A percentile compares a stretch with the other conserved stretches of the same genome.
phyloP scores from a whole-genome alignment of 2,329 filamentous ascomycete genomes.

The Cladophialophora exuberans region DNA sequence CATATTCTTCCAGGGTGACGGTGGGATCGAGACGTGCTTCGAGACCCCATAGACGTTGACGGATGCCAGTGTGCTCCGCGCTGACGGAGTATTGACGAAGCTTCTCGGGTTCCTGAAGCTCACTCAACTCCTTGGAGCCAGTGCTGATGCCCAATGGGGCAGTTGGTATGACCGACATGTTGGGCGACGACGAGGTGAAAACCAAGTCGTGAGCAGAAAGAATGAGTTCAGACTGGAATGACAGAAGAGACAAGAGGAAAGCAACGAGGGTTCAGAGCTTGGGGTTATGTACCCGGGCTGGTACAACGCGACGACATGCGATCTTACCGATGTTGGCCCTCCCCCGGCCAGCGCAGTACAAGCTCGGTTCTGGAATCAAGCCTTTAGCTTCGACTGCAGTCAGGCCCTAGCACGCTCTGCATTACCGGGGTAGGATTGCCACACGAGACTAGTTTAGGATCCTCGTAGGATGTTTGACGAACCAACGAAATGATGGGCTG shows the following conservation, averaged over 20 bases:
- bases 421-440: neutral
- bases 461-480: neutral
- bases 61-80: neutral
- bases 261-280: neutral
- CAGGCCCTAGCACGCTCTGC: neutral
- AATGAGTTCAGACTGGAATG: neutral
- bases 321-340: neutral
- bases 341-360: neutral
- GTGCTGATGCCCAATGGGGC: constrained; percentile 6
- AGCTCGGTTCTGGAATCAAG: neutral
- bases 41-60: constrained; percentile 32
- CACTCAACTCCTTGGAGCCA: neutral
- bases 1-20: constrained; percentile 43
- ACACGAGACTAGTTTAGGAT: neutral
- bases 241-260: neutral
- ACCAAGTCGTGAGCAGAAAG: neutral
- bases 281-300: constrained; percentile 2
- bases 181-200: neutral
- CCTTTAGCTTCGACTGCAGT: neutral
- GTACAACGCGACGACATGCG: neutral
- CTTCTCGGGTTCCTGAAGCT: constrained; percentile 3
- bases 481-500: neutral
- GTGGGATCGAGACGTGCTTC: constrained; percentile 33
- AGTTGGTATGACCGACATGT: constrained; percentile 7
- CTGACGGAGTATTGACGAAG: constrained; percentile 2